phyloP scores from a whole-genome alignment of 169 alveolate genomes.

The Hammondia hammondi region DNA sequence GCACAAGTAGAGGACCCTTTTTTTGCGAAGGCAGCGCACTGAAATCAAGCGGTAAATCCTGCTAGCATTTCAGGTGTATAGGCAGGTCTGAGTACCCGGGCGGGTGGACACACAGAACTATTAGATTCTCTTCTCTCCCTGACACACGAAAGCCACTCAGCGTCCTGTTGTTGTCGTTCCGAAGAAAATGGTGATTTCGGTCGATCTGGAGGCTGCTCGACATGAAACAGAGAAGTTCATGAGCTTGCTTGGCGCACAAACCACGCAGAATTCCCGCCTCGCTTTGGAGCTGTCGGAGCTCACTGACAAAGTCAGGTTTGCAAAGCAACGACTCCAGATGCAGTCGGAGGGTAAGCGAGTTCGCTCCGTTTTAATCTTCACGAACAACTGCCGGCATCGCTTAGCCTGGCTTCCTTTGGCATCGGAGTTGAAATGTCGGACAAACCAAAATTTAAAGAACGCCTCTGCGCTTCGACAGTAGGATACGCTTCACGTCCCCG shows the following conservation, averaged over 20 bases:
- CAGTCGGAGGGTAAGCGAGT: background rate
- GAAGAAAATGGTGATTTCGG: background rate
- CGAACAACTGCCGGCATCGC: background rate
- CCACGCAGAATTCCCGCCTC: background rate
- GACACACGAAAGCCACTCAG: background rate
- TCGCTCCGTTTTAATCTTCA: background rate
- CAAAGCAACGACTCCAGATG: background rate
- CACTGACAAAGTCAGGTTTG: background rate
- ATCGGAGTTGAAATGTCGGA: background rate
- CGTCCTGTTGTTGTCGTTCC: background rate
- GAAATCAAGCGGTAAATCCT: background rate
- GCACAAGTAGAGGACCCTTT: no score
- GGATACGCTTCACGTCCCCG: background rate
- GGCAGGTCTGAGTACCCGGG: background rate
- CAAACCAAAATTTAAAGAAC: background rate
- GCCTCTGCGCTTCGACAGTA: background rate
- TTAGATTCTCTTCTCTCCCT: background rate
- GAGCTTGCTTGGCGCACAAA: background rate
- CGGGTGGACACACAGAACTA: background rate
- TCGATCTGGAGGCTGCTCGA: slow-evolving; percentile 5
- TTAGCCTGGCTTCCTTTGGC: background rate
- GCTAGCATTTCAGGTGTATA: background rate
- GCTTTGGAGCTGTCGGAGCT: background rate
- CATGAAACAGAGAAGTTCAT: background rate
- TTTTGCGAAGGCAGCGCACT: no score